A percentile compares a stretch with the other conserved stretches of the same genome.
These are phyloP conservation scores for Exophiala calicioides DNA, from an alignment of 2,329 filamentous ascomycete species.

Conservation along the genomic window DNA sequence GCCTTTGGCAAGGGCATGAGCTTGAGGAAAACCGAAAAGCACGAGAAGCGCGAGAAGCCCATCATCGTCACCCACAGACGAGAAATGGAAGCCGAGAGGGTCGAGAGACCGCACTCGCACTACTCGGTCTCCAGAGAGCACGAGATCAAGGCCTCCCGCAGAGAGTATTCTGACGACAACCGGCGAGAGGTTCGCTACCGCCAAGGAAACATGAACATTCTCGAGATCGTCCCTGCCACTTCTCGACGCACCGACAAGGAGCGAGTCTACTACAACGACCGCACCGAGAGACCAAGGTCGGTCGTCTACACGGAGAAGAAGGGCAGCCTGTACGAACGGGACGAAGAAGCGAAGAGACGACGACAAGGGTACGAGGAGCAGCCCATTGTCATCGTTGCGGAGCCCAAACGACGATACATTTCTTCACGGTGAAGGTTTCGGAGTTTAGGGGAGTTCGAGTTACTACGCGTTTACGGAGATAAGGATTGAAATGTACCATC, in stretches of 20 bases:
- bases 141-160: not conserved
- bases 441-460: constrained; percentile 5
- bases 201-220: constrained; percentile 11
- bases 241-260: constrained; percentile 15
- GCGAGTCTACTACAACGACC: constrained; percentile 16
- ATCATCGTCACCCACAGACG: constrained; percentile 2
- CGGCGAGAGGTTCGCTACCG: constrained; percentile 17
- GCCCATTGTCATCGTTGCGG: constrained; percentile 26
- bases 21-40: constrained; percentile 12
- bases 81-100: too few species aligned
- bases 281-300: constrained; percentile 11
- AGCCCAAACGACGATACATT: constrained; percentile 19
- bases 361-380: constrained; percentile 20
- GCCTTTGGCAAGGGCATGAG: constrained; percentile 46
- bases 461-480: constrained; percentile 3
- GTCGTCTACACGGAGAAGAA: constrained; percentile 18
- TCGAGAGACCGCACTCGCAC: constrained; percentile 3
- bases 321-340: constrained; percentile 23
- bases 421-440: constrained; percentile 11
- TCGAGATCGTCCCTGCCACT: constrained; percentile 23
- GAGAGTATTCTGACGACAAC: constrained; percentile 13
- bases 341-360: constrained; percentile 20
- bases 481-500: constrained; percentile 16
- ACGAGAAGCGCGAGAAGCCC: constrained; percentile 6
- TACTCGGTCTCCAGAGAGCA: constrained; percentile 1